Base-by-base conservation (phyloP, 2,329 filamentous ascomycete genomes). In the Keithomyces neogunnii region DNA sequence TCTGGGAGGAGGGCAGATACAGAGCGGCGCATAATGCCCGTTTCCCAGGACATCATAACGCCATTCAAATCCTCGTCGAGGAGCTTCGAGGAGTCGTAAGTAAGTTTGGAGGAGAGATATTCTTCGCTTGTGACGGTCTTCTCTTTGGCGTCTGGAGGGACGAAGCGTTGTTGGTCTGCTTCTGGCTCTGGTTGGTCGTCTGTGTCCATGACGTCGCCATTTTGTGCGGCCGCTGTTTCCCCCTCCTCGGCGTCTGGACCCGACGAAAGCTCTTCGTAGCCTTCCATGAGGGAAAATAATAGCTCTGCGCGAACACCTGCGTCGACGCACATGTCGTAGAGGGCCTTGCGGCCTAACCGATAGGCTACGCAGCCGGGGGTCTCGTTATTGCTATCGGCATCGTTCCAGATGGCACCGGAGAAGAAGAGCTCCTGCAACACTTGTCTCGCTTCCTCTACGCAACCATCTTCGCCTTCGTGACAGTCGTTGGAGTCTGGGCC, bases 391-490 rank as follows among this genome's bases (percentile, higher is more conserved):
- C 75, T 71, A 67, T 97, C 89, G 51, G 97, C 74, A 66, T 96
- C 91, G 71, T 99, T 99, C 93, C 93, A 99, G 59, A 97, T 96
- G 9, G 89, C 93, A 33, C 93, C 93, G 59, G 87, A 86, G 62
- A 91, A 79, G 54, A 97, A 82, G 6, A 97, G 76, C 62, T 93
- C 80, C 58, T 81, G 79, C 4, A 96, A 73, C 0, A 85, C 85
- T 49, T 83, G 80, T 51, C 78, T 77, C 3, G 84, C 87, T 39
- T 80, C 78, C 45, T 84, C 78, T 33, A 86, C 66, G 30, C 68
- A 64, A 49, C 69, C 60, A 30, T 71, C 68, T 29, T 71, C 69
- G 8, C 65, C 64, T 3, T 67, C 66, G 3, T 63, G 58, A 4
- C 56, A 57, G 11, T 57, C 53, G 8, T 62, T 59, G 3, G 58